Percentiles rank a stretch among this genome's conserved stretches.
Conservation (phyloP, 257 asterid species). For the Solanum tarapatanum region DNA sequence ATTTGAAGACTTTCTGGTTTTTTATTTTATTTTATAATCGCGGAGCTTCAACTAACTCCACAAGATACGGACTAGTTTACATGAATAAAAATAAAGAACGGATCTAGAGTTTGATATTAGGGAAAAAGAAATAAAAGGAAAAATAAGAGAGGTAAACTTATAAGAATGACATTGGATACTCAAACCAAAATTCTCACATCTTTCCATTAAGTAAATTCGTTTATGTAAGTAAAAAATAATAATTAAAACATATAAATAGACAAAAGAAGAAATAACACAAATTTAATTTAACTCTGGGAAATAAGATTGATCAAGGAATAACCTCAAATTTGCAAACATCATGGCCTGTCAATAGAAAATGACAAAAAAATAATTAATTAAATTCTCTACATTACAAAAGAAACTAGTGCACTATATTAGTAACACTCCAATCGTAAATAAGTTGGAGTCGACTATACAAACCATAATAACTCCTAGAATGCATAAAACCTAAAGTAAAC, state of each 20-base stretch:
- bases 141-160: background rate
- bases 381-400: background rate
- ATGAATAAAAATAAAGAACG: background rate
- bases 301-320: slow-evolving; percentile 20
- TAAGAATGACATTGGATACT: background rate
- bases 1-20: background rate
- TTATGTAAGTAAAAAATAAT: background rate
- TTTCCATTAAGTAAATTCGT: background rate
- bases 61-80: background rate
- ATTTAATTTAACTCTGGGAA: background rate
- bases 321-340: slow-evolving; percentile 59
- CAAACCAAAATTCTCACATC: background rate
- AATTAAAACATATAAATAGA: background rate
- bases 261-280: background rate
- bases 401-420: background rate
- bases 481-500: background rate
- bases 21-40: background rate
- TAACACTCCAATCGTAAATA: background rate
- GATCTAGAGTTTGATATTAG: background rate
- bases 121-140: background rate
- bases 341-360: slow-evolving; percentile 42
- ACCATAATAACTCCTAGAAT: background rate
- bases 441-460: background rate
- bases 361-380: background rate
- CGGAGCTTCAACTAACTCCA: background rate